These are phyloP conservation scores for Acmispon strigosus DNA, from an alignment of 306 rosid species.

Conservation along the genomic window DNA sequence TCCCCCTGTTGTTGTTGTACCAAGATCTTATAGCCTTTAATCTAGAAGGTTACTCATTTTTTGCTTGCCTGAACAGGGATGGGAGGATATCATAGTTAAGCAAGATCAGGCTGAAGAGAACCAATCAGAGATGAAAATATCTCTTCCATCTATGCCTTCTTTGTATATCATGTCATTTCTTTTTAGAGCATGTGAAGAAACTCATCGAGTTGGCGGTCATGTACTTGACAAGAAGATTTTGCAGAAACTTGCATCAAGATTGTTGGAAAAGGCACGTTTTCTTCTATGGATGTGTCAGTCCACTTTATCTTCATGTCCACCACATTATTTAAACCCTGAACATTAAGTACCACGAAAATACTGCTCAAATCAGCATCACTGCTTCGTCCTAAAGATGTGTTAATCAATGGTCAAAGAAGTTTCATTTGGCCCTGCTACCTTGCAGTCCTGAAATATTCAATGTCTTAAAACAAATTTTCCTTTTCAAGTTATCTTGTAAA, in stretches of 20 bases:
- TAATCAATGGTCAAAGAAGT: not conserved
- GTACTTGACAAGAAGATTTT: conserved; percentile 85
- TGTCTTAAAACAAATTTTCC: not conserved
- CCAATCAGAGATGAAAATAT: conserved; percentile 80
- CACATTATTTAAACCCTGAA: not conserved
- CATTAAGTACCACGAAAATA: not conserved
- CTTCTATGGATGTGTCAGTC: conserved; percentile 13
- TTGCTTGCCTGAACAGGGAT: conserved; percentile 58
- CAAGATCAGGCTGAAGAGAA: conserved; percentile 75
- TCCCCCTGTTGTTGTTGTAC: not conserved
- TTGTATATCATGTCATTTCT: conserved; percentile 74
- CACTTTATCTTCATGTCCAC: conserved; percentile 1
- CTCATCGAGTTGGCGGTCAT: conserved; percentile 97
- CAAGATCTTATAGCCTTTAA: conserved; percentile 8
- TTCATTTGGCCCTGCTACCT: not conserved
- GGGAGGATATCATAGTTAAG: conserved; percentile 89
- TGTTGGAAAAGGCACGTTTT: conserved; percentile 69
- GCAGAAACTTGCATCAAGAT: conserved; percentile 65
- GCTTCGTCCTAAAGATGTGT: not conserved
- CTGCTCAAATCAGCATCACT: not conserved
- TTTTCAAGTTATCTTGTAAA: not conserved
- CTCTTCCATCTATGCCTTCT: conserved; percentile 96
- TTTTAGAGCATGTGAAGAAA: conserved; percentile 81
- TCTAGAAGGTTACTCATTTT: conserved; percentile 3
- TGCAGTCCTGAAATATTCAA: not conserved